phyloP scores from a whole-genome alignment of 2,329 filamentous ascomycete species.

The Eutypa lata region DNA sequence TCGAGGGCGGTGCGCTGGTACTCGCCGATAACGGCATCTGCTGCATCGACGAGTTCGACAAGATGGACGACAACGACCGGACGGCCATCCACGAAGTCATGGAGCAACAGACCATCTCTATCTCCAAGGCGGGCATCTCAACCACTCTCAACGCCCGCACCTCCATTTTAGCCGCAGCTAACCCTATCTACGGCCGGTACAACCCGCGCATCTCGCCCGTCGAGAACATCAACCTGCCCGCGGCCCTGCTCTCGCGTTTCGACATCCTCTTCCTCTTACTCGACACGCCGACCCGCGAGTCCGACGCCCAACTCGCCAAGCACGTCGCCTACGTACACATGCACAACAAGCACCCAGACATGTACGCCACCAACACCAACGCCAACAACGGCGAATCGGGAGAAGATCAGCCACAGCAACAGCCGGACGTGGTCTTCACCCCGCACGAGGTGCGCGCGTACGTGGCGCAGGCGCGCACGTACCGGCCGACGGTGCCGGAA shows the following conservation, averaged over 20 bases:
- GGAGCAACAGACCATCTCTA: slow-evolving; percentile 84
- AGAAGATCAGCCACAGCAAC: background rate
- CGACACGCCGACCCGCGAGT: slow-evolving; percentile 85
- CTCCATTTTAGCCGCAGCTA: slow-evolving; percentile 92
- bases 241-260: slow-evolving; percentile 92
- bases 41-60: slow-evolving; percentile 86
- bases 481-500: slow-evolving; percentile 80
- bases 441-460: slow-evolving; percentile 95
- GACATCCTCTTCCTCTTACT: slow-evolving; percentile 96
- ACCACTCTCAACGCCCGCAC: slow-evolving; percentile 91
- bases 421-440: slow-evolving; percentile 69
- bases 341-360: slow-evolving; percentile 88
- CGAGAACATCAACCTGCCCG: slow-evolving; percentile 99
- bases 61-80: slow-evolving; percentile 82
- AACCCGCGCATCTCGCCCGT: slow-evolving; percentile 96
- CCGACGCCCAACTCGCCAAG: slow-evolving; percentile 87
- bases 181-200: slow-evolving; percentile 96
- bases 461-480: slow-evolving; percentile 87
- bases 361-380: slow-evolving; percentile 43
- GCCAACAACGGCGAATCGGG: slow-evolving; percentile 19
- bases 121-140: slow-evolving; percentile 70
- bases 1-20: slow-evolving; percentile 76
- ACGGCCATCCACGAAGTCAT: slow-evolving; percentile 86
- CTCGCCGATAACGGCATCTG: slow-evolving; percentile 81
- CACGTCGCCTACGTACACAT: slow-evolving; percentile 98